A percentile compares a stretch with the other conserved stretches of the same genome.
Conservation (phyloP, 2,329 filamentous ascomycete species). For the Penicillium hesseltinei region DNA sequence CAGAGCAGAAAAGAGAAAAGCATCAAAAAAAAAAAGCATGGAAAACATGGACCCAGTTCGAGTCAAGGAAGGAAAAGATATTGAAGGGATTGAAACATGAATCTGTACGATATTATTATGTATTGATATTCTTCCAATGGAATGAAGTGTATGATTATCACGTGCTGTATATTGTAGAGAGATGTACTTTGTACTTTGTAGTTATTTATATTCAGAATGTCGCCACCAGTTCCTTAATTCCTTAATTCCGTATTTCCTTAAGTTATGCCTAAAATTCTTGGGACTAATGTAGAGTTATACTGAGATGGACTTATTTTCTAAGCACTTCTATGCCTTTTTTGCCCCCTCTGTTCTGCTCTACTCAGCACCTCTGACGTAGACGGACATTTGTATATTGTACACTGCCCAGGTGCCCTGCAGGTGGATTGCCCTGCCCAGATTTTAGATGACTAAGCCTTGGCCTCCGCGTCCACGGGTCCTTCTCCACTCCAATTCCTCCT, state of each 20-base stretch:
- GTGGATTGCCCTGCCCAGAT: background rate
- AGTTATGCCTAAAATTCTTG: background rate
- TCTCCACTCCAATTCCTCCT: slow-evolving; percentile 23
- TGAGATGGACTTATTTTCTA: background rate
- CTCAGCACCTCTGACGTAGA: background rate
- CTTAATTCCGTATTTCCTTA: background rate
- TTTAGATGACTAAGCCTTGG: slow-evolving; percentile 22
- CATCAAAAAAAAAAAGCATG: background rate
- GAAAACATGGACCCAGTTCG: background rate
- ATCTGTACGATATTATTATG: background rate
- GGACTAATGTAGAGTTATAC: background rate
- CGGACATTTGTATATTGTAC: background rate
- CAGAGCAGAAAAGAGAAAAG: background rate
- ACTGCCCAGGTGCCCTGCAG: background rate
- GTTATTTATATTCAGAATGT: background rate
- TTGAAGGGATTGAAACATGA: background rate
- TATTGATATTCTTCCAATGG: background rate
- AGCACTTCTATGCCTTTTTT: background rate
- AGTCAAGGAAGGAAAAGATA: background rate
- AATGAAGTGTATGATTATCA: background rate
- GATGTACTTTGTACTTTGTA: background rate
- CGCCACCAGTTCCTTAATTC: background rate
- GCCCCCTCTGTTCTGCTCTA: too few relatives aligned
- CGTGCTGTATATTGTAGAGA: background rate
- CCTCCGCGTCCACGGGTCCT: slow-evolving; percentile 16